A percentile compares a stretch with the other conserved stretches of the same genome.
Evolutionary conservation across 169 alveolate genomes (phyloP).

Genomic region (Plasmodium gallinaceum): DNA sequence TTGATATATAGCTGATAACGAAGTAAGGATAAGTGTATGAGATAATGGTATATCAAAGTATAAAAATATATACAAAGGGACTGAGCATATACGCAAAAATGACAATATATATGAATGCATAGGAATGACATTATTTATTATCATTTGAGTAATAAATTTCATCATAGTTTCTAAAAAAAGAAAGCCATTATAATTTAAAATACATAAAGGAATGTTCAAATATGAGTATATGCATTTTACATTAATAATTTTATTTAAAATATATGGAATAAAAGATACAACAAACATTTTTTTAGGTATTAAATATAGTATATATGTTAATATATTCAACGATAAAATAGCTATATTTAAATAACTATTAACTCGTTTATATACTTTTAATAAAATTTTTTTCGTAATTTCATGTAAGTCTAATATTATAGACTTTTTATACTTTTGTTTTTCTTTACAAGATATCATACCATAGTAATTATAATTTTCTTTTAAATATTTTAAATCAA

Average conservation of each 20-base stretch:
- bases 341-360: constrained; percentile 55
- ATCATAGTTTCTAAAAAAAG: constrained; percentile 76
- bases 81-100: constrained; percentile 58
- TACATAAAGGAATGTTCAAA: constrained; percentile 73
- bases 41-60: constrained; percentile 67
- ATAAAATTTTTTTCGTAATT: constrained; percentile 56
- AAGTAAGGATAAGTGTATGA: constrained; percentile 58
- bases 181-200: constrained; percentile 72
- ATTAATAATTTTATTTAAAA: constrained; percentile 71
- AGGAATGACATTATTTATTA: constrained; percentile 25
- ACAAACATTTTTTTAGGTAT: constrained; percentile 50
- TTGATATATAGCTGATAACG: constrained; percentile 37
- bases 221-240: constrained; percentile 61
- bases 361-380: constrained; percentile 70
- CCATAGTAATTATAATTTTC: constrained; percentile 35
- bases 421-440: constrained; percentile 32
- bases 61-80: constrained; percentile 71
- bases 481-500: constrained; percentile 58
- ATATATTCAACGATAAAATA: constrained; percentile 71
- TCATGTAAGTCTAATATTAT: constrained; percentile 68
- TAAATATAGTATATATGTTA: constrained; percentile 38
- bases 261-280: constrained; percentile 43
- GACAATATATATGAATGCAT: constrained; percentile 61
- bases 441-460: constrained; percentile 20
- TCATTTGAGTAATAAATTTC: constrained; percentile 75